Evolutionary conservation across 1,284 basidiomycete genomes (phyloP), one percentile per base, ranked within the genome.

Genomic region (Peniophora sp.): DNA sequence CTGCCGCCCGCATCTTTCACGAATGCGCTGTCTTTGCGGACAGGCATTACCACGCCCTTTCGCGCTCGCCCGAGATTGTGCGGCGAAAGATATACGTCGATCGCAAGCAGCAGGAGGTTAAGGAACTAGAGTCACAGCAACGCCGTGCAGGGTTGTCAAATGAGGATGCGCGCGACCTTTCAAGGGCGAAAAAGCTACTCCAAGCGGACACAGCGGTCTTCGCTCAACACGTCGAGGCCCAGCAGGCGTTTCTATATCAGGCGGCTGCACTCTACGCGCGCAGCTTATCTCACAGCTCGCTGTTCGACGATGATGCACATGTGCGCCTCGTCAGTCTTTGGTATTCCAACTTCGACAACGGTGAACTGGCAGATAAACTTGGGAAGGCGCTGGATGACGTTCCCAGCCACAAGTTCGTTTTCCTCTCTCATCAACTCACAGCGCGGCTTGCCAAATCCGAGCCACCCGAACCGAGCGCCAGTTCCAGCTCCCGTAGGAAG

Each of bases 11-110:
- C n/a, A 75, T 98, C 25, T 91, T 79, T 59, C 84, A 89, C 58
- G 79, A 89, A 57, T 97, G 83, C 63, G 96, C 95, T 0, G 73
- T 79, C 20, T 98, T 98, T 61, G 88, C 94, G 0, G 92, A 97
- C 61, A 74, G 78, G 6, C 93, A 98, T 59, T 93, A 92, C 60
- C 79, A 85, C 52, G 69, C 79, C 2, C 75, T 89, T 39, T 65
- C 75, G 20, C 78, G 77, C 52, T 89, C 90, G 1, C 80, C 88
- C 0, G 92, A 96, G 56, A 76, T 79, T 2, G 65, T 85, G 39
- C 73, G 87, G 48, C 79, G 84, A 65, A 85, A 81, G 59, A 69
- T 85, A 0, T 91, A 91, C 58, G 74, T 81, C n/a, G 82, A 86
- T 48, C 78, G 85, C 39, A 89, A 89, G 65, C 73, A 63, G 24